Base-by-base conservation (phyloP, 495 filamentous ascomycete genomes). In the Cercophora samala region DNA sequence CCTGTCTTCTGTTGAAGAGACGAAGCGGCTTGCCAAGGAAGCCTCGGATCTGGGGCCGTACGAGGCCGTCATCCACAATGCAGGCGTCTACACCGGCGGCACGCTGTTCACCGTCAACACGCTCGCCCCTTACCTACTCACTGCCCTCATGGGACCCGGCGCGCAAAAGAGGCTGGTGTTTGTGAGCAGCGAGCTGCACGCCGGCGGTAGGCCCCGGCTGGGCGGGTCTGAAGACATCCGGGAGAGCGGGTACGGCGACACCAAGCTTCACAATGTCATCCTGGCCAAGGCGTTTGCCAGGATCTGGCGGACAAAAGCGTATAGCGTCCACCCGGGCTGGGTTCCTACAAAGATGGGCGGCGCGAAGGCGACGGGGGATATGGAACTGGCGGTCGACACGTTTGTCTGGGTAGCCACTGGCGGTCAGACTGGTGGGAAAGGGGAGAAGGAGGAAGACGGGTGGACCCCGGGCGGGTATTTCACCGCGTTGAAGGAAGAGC, bases 301-400 rank as follows among this genome's bases (percentile, higher is more conserved):
- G 4, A 74, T 77, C 1, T 85, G 83, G 78, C 6, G n/a, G 22
- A 76, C 85, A 8, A 66, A 78, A 46, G 78, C 79, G 19, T 80
- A 83, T 24, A 78, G 80, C 8, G 78, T 84, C 60, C 80, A 85
- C 71, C 86, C 86, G 11, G 86, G 86, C 2, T 89, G 87, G 86
- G 84, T 89, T 56, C 71, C 81, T 55, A 88, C 85, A 0, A 87
- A 86, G 76, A 85, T 87, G 82, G 84, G 86, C 4, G 85, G 85
- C 1, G 59, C 52, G 25, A 73, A 71, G 66, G 86, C 85, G 0
- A 76, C 82, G 1, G 82, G 79, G 0, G 71, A 77, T 8, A 66
- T 82, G 60, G 71, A 77, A 26, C 78, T 79, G 63, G 77, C 79
- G 4, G 74, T 82, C 9, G 76, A 80, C 25, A 77, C 78, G 1